Evolutionary conservation across 139 green algal species (phyloP), one percentile per base, ranked within the genome.

Genomic region (Microglena sp.): DNA sequence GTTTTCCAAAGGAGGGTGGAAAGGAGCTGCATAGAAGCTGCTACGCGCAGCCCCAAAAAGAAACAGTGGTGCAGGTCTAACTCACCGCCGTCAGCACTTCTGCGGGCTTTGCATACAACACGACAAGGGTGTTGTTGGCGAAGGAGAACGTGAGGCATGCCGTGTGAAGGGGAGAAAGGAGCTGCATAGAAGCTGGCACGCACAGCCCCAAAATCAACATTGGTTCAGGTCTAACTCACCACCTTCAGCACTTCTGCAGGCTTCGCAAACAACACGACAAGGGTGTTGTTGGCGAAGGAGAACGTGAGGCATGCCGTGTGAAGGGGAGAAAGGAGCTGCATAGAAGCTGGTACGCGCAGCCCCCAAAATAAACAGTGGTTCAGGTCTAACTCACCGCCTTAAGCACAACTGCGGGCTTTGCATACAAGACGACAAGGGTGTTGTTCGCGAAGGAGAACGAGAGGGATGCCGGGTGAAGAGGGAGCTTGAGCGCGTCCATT

Each of bases 51-150:
- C n/a, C n/a, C n/a, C n/a, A n/a, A n/a, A n/a, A n/a, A n/a, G n/a
- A n/a, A n/a, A n/a, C n/a, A n/a, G n/a, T n/a, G n/a, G n/a, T n/a
- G n/a, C n/a, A n/a, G n/a, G n/a, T n/a, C n/a, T n/a, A n/a, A 55
- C 61, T 33, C 7, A 60, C 61, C 61, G 40, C 43, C 28, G 35
- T 18, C 36, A 68, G 18, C 18, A 68, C 46, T 5, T 32, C 6
- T 26, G 44, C 11, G 53, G 45, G 75, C 55, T 82, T 82, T 29
- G 66, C 56, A 28, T 80, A 80, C n/a, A 36, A 55, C 5, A 82
- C 63, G 33, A 82, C 44, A 21, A 82, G 70, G 5, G 75, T 82
- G 70, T 71, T 76, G 70, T 82, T 78, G 33, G 62, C 62, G 32
- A 71, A 55, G 7, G 64, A 43, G 62, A 62, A 82, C 7, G 45